Evolutionary conservation across 2,329 filamentous ascomycete species (phyloP).

Genomic region (Pseudonectria buxi): DNA sequence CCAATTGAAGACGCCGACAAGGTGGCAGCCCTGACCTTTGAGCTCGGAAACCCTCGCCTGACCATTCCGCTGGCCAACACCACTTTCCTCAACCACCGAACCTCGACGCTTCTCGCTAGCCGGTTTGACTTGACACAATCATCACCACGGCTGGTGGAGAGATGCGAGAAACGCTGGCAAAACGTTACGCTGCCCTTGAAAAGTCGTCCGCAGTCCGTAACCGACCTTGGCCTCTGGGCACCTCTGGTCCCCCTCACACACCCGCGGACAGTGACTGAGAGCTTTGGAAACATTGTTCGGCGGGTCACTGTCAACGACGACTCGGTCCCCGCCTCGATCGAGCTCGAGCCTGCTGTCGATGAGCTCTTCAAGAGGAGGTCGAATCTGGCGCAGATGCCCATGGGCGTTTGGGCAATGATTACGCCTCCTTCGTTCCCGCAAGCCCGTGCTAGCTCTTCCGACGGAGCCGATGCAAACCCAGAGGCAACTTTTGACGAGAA

Average conservation of each 20-base stretch:
- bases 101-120: conserved; percentile 48
- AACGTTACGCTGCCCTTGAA: conserved; percentile 22
- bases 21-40: conserved; percentile 36
- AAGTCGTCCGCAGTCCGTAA: conserved; percentile 12
- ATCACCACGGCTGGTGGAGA: conserved; percentile 17
- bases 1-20: conserved; percentile 26
- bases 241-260: conserved; percentile 58
- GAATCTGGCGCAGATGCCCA: conserved; percentile 33
- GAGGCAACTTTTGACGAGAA: conserved; percentile 14
- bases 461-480: conserved; percentile 12
- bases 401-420: conserved; percentile 69
- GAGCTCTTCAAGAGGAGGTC: conserved; percentile 42
- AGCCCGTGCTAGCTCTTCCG: conserved; percentile 2
- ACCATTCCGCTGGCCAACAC: conserved; percentile 70
- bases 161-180: conserved; percentile 34
- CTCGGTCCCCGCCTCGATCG: conserved; percentile 57
- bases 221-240: conserved; percentile 25
- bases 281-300: conserved; percentile 74
- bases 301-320: conserved; percentile 46
- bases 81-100: conserved; percentile 62
- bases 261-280: conserved; percentile 54
- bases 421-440: conserved; percentile 36
- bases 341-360: conserved; percentile 61
- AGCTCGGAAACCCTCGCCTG: conserved; percentile 31
- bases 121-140: conserved; percentile 21